A percentile compares a stretch with the other conserved stretches of the same genome.
Evolutionary conservation across 805 yeast species (phyloP).

Genomic region (Yarrowia phangngaensis): DNA sequence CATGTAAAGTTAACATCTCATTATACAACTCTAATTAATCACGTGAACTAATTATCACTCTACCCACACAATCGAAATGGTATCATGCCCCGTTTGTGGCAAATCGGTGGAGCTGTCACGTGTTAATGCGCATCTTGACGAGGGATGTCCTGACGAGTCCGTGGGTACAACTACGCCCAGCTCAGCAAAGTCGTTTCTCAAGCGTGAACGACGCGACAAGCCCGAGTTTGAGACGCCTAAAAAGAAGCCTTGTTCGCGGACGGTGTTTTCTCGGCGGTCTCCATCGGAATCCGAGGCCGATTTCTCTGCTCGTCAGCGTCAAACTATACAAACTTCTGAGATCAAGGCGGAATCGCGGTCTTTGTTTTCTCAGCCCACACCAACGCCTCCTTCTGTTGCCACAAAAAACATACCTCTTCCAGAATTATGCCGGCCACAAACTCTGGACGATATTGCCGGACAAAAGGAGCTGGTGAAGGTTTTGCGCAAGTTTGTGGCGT

Average conservation of each 20-base stretch:
- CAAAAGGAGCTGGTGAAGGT: slow-evolving; percentile 74
- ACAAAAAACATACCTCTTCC: slow-evolving; percentile 51
- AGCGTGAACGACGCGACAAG: slow-evolving; percentile 14
- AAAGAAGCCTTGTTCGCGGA: slow-evolving; percentile 7
- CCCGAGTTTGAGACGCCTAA: slow-evolving; percentile 8
- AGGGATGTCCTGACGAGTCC: slow-evolving; percentile 38
- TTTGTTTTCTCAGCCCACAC: not conserved
- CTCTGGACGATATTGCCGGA: slow-evolving; percentile 71
- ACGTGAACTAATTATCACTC: too few species aligned
- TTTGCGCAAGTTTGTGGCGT: slow-evolving; percentile 58
- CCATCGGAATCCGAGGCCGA: slow-evolving; percentile 19
- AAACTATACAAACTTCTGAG: not conserved
- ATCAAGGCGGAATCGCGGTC: too few species aligned
- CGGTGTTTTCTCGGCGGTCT: slow-evolving; percentile 23
- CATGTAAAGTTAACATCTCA: too few species aligned
- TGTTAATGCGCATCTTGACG: slow-evolving; percentile 39
- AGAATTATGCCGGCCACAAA: slow-evolving; percentile 75
- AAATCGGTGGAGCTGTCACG: slow-evolving; percentile 35
- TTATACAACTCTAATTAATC: too few species aligned
- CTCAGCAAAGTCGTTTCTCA: slow-evolving; percentile 6
- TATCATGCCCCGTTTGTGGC: slow-evolving; percentile 35
- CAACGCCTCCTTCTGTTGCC: not conserved
- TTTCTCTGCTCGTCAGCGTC: slow-evolving; percentile 1
- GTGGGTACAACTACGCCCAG: slow-evolving; percentile 1
- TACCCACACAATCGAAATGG: too few species aligned